phyloP scores from a whole-genome alignment of 805 yeast genomes.

The Schwanniomyces sp. region DNA sequence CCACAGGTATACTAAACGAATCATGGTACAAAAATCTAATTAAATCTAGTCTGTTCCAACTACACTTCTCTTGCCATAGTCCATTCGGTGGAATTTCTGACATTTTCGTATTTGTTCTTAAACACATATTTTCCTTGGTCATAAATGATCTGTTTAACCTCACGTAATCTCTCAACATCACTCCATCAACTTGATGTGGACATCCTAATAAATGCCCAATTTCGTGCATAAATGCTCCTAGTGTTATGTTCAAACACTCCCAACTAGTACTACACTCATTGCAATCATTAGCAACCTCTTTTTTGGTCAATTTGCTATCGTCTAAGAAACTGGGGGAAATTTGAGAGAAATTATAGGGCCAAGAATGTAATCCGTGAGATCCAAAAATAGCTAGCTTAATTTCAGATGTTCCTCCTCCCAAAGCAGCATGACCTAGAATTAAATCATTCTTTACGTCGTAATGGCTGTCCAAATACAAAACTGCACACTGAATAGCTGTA shows the following conservation, averaged over 20 bases:
- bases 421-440: conserved; percentile 86
- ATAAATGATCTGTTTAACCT: conserved; percentile 79
- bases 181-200: conserved; percentile 88
- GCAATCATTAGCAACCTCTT: conserved; percentile 88
- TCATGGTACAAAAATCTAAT: conserved; percentile 80
- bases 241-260: conserved; percentile 83
- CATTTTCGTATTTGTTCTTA: conserved; percentile 51
- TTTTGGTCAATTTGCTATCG: conserved; percentile 57
- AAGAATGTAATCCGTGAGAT: conserved; percentile 85
- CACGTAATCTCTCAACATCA: conserved; percentile 85
- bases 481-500: conserved; percentile 76
- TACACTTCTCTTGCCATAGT: conserved; percentile 61
- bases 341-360: conserved; percentile 85
- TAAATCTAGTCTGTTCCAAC: conserved; percentile 84
- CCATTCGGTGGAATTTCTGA: conserved; percentile 40
- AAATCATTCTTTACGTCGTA: conserved; percentile 65
- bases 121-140: conserved; percentile 62
- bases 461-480: conserved; percentile 78
- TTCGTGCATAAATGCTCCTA: conserved; percentile 96
- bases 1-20: conserved; percentile 70
- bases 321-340: conserved; percentile 70
- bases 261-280: conserved; percentile 83
- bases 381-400: conserved; percentile 88
- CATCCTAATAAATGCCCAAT: conserved; percentile 89
- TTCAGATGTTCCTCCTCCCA: conserved; percentile 81